Percentiles rank a stretch among this genome's conserved stretches.
phyloP scores from a whole-genome alignment of 2,329 filamentous ascomycete genomes.

The Cryphonectria parasitica region DNA sequence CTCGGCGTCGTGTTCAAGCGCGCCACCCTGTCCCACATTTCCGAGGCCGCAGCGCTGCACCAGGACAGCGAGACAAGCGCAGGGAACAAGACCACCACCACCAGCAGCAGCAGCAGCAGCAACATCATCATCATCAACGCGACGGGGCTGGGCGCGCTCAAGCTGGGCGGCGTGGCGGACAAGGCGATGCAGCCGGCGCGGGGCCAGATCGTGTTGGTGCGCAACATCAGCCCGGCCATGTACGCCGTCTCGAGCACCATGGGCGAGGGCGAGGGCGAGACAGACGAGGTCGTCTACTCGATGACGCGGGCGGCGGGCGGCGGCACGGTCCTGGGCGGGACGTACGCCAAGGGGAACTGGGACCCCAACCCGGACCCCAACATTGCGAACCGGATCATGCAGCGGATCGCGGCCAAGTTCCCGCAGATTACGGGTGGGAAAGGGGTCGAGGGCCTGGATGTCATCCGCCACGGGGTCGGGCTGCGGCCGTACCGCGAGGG shows the following conservation, averaged over 20 bases:
- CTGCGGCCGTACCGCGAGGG: conserved; percentile 74
- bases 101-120: conserved; percentile 42
- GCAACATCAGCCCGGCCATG: conserved; percentile 78
- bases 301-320: conserved; percentile 83
- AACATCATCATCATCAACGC: conserved; percentile 82
- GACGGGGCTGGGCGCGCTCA: conserved; percentile 75
- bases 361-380: conserved; percentile 78
- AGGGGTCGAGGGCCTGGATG: conserved; percentile 72
- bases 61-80: conserved; percentile 49
- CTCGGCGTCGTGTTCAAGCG: conserved; percentile 72
- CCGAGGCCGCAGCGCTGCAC: conserved; percentile 67
- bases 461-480: conserved; percentile 83
- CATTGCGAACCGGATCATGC: conserved; percentile 83
- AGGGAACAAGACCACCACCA: too few species aligned
- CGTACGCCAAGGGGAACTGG: conserved; percentile 79
- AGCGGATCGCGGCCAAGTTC: conserved; percentile 67
- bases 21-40: conserved; percentile 68
- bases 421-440: conserved; percentile 67
- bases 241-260: conserved; percentile 66
- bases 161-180: conserved; percentile 82
- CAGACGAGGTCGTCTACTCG: conserved; percentile 74
- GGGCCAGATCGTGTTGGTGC: conserved; percentile 82
- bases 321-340: conserved; percentile 85
- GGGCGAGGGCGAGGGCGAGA: conserved; percentile 67
- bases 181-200: conserved; percentile 72